Percentiles rank a stretch among this genome's conserved stretches.
Conservation (phyloP, 441 rosid genomes). For the Jatropha podagrica region DNA sequence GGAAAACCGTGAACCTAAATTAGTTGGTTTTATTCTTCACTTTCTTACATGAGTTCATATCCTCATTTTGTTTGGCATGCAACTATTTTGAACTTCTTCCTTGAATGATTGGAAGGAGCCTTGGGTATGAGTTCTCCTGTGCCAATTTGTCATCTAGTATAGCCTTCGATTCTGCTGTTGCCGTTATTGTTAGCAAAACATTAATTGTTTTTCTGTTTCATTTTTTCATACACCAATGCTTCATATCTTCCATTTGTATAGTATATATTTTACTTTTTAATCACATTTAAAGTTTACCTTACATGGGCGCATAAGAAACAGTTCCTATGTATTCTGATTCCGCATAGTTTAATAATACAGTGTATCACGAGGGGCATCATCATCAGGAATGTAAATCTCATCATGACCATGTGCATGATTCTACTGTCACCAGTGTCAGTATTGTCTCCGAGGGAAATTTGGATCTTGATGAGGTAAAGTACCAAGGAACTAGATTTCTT, state of each 20-base stretch:
- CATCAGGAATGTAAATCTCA: constrained; percentile 20
- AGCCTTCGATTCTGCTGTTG: constrained; percentile 4
- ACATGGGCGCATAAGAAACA: background rate
- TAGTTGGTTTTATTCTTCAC: background rate
- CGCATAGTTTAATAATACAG: constrained; percentile 29
- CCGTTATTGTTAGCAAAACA: background rate
- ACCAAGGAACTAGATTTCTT: background rate
- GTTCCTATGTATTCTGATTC: background rate
- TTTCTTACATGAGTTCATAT: background rate
- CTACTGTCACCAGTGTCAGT: constrained; percentile 67
- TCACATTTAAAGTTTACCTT: background rate
- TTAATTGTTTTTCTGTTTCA: background rate
- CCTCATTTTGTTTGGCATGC: background rate
- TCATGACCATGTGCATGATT: constrained; percentile 65
- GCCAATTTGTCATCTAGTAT: background rate
- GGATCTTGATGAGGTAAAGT: constrained; percentile 69
- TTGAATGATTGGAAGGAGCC: background rate
- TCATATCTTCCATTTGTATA: background rate
- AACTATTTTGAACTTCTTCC: background rate
- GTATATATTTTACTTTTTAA: background rate
- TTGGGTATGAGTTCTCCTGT: background rate
- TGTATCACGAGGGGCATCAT: constrained; percentile 49
- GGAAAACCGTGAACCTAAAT: background rate
- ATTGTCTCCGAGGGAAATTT: constrained; percentile 67
- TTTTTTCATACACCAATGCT: background rate